Evolutionary conservation across 139 green algal genomes (phyloP).

Genomic region (Volvox reticuliferus): DNA sequence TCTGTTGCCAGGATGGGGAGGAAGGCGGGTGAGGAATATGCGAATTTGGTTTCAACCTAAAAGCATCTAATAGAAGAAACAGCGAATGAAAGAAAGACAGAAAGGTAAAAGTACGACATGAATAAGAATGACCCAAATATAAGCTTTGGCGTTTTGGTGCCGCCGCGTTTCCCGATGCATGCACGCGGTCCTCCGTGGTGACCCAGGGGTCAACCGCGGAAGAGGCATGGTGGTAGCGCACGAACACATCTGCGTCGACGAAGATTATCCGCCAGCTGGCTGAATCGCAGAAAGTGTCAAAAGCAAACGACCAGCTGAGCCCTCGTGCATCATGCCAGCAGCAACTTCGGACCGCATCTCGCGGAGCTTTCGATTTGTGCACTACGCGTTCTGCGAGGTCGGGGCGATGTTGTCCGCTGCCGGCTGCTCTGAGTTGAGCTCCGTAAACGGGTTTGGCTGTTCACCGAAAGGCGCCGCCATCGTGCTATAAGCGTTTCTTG

Average conservation of each 20-base stretch:
- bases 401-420: slow-evolving; percentile 13
- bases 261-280: no score
- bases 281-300: neutral
- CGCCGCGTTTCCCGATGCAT: neutral
- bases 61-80: neutral
- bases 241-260: no score
- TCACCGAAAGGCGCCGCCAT: slow-evolving; percentile 14
- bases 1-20: neutral
- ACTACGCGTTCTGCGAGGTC: neutral
- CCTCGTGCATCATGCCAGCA: neutral
- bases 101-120: neutral
- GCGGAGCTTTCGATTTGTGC: neutral
- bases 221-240: no score
- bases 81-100: neutral
- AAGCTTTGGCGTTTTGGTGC: neutral
- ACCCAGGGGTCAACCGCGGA: neutral
- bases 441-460: slow-evolving; percentile 20
- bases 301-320: neutral
- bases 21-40: neutral
- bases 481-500: neutral
- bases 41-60: neutral
- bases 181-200: neutral
- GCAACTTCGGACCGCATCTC: neutral
- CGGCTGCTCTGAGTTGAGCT: slow-evolving; percentile 16
- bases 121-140: neutral